Evolutionary conservation across 2,329 filamentous ascomycete genomes (phyloP).

Genomic region (Tolypocladium tundrense): DNA sequence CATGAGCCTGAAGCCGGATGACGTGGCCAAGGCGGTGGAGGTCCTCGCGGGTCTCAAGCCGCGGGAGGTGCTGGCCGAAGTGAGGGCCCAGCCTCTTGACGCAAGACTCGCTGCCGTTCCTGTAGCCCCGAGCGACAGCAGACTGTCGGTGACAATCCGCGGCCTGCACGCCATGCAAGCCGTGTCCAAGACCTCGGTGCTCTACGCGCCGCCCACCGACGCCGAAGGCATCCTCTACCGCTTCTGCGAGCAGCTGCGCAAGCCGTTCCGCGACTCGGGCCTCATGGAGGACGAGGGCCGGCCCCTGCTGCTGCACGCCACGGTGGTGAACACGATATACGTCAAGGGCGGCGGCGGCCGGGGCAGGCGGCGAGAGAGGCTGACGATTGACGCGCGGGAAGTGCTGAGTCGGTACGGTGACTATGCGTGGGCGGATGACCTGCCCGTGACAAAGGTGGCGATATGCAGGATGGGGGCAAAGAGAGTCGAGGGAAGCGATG

Average conservation of each 20-base stretch:
- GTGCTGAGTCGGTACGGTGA: conserved; percentile 51
- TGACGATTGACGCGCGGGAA: conserved; percentile 43
- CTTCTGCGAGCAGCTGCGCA: conserved; percentile 48
- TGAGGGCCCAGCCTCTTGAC: conserved; percentile 1
- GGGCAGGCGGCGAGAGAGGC: conserved; percentile 23
- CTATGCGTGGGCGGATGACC: conserved; percentile 59
- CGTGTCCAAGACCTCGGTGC: conserved; percentile 44
- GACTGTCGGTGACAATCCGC: conserved; percentile 35
- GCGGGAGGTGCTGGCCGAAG: conserved; percentile 26
- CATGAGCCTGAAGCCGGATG: conserved; percentile 56
- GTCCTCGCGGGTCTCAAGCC: conserved; percentile 27
- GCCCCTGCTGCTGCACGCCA: conserved; percentile 69
- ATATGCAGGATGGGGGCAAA: conserved; percentile 86
- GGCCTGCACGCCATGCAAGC: conserved; percentile 54
- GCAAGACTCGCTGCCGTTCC: neutral
- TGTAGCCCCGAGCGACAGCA: neutral
- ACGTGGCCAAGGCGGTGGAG: conserved; percentile 31
- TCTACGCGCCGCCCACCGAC: conserved; percentile 56
- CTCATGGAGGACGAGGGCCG: conserved; percentile 48
- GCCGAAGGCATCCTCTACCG: conserved; percentile 34
- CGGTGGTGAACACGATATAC: conserved; percentile 79
- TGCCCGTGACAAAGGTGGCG: conserved; percentile 59
- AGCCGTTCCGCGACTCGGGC: conserved; percentile 42
- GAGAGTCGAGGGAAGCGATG: conserved; percentile 41
- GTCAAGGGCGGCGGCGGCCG: conserved; percentile 31